phyloP scores from a whole-genome alignment of 2,329 filamentous ascomycete species.

The Metarhizium album region DNA sequence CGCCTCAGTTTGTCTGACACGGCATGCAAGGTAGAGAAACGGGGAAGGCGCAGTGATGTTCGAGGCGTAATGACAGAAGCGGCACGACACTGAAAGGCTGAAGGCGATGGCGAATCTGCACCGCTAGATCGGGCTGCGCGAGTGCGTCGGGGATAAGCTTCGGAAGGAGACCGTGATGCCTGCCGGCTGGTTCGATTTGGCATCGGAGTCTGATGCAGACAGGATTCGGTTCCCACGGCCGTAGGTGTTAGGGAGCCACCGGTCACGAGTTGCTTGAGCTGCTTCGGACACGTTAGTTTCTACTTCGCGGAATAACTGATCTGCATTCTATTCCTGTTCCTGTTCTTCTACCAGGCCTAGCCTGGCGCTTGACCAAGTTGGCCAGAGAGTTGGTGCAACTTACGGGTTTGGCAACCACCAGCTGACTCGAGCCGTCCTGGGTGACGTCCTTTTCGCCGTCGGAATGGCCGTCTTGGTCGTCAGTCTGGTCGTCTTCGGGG shows the following conservation, averaged over 20 bases:
- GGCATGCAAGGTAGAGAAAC: constrained; percentile 18
- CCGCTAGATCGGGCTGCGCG: constrained; percentile 19
- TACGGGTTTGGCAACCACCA: constrained; percentile 11
- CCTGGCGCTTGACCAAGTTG: not conserved
- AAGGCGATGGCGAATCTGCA: constrained; percentile 18
- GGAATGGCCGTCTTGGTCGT: constrained; percentile 16
- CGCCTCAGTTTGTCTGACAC: constrained; percentile 26
- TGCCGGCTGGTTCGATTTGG: constrained; percentile 19
- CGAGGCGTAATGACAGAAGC: constrained; percentile 11
- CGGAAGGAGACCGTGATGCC: constrained; percentile 23
- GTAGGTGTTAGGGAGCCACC: constrained; percentile 16
- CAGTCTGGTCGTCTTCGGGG: constrained; percentile 23
- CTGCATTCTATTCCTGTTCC: not conserved
- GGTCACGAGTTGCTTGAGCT: constrained; percentile 13
- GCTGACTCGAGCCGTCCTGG: not conserved
- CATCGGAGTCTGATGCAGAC: constrained; percentile 15
- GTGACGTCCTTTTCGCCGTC: constrained; percentile 12
- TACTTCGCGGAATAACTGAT: not conserved
- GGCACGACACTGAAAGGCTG: not conserved
- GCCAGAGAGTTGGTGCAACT: constrained; percentile 3
- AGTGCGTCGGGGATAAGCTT: constrained; percentile 20
- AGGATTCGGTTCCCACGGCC: constrained; percentile 15
- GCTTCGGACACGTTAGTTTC: constrained; percentile 5
- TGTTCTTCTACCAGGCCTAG: not conserved
- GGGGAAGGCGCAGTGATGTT: constrained; percentile 15